Evolutionary conservation across 495 filamentous ascomycete species (phyloP), one percentile per base, ranked within the genome.

Genomic region (Aspergillus egyptiacus): DNA sequence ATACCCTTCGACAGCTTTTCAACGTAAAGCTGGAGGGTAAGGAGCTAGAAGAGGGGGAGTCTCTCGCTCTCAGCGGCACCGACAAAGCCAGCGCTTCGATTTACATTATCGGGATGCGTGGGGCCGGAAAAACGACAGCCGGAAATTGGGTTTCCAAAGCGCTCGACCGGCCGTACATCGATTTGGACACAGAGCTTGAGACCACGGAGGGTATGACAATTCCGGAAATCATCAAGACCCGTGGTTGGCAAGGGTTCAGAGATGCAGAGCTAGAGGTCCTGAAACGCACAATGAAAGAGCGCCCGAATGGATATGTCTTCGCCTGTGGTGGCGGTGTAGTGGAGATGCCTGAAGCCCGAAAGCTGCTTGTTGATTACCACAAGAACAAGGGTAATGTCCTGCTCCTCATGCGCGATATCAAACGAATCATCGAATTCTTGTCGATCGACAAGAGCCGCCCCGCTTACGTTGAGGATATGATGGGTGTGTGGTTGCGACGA

Each of bases 71-170:
- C 25, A 57, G 48, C 14, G 55, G 37, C 24, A 61, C 59, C 28
- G 63, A 71, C 22, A 72, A 73, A 17, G 59, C 56, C 20, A 67
- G 39, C 55, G 77, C 61, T 40, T 93, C 90, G 9, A 82, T 97
- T 47, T 86, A 94, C 67, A 86, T 99, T 58, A 90, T 99, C 54
- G 93, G 93, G 15, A 99, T 99, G 93, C 82, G 93, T 53, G 93
- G 94, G 57, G 94, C 89, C 41, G 93, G 93, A 30, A 99, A 99
- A 71, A 94, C 94, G 1, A 99, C 93, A 3, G 83, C 88, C 17
- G 91, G 91, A 17, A 77, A 78, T 14, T 95, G 89, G 86, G 84
- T 90, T 60, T 80, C 82, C 2, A 76, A 78, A 50, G 74, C 86
- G 20, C 74, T 99, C 2, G 78, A 81, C 42, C 77, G 89, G 49